Conservation (phyloP, 129 eudicot species). For the Flaveria trinervia region DNA sequence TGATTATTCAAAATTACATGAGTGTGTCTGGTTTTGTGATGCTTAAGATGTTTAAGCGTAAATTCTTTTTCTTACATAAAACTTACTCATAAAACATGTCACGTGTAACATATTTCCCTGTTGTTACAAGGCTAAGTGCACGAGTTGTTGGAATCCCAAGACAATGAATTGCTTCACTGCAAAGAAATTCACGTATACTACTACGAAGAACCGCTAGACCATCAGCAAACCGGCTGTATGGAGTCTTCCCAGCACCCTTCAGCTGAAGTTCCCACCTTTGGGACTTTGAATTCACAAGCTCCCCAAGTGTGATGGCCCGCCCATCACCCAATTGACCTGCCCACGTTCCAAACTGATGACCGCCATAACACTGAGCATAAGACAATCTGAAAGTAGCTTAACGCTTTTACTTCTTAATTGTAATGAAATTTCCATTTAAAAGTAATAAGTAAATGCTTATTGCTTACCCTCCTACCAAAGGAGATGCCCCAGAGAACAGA, state of each 20-base stretch:
- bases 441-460: not conserved
- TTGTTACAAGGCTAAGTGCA: constrained; percentile 89
- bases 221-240: constrained; percentile 97
- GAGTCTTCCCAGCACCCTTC: constrained; percentile 97
- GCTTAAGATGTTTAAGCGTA: constrained; percentile 2
- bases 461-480: constrained; percentile 82
- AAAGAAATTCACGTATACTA: constrained; percentile 91
- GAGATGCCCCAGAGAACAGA: constrained; percentile 77
- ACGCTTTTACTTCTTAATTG: not conserved
- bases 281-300: constrained; percentile 62
- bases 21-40: not conserved
- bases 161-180: constrained; percentile 95
- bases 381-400: constrained; percentile 46
- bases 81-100: constrained; percentile 99
- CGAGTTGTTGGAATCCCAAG: constrained; percentile 97
- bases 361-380: constrained; percentile 98
- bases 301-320: constrained; percentile 94
- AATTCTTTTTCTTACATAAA: not conserved
- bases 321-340: constrained; percentile 99
- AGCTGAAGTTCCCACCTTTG: constrained; percentile 96
- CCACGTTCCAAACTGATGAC: constrained; percentile 97
- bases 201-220: constrained; percentile 95
- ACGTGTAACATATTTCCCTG: constrained; percentile 80
- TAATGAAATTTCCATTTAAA: not conserved
- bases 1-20: not conserved